Evolutionary conservation across 441 rosid genomes (phyloP).

Genomic region (Daphne laureola): DNA sequence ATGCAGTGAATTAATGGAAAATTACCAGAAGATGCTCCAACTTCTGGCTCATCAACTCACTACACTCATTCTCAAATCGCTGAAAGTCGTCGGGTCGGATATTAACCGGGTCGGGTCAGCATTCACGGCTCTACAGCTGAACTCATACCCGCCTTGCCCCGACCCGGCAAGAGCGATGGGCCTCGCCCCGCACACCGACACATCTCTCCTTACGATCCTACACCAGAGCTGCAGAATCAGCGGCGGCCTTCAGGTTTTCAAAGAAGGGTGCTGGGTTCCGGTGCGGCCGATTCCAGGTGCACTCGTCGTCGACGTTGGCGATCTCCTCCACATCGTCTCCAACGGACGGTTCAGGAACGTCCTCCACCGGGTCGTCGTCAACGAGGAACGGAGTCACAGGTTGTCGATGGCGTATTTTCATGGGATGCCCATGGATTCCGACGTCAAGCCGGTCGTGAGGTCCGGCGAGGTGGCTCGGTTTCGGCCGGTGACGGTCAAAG

Average conservation of each 20-base stretch:
- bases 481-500: slow-evolving; percentile 27
- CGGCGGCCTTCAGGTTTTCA: slow-evolving; percentile 37
- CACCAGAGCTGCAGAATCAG: slow-evolving; percentile 18
- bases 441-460: slow-evolving; percentile 23
- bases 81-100: slow-evolving; percentile 11
- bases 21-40: slow-evolving; percentile 26
- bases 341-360: slow-evolving; percentile 25
- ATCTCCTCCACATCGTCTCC: slow-evolving; percentile 29
- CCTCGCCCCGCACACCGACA: slow-evolving; percentile 38
- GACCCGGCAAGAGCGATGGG: slow-evolving; percentile 29
- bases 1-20: slow-evolving; percentile 31
- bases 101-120: slow-evolving; percentile 7
- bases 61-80: slow-evolving; percentile 15
- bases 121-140: slow-evolving; percentile 25
- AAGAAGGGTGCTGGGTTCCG: slow-evolving; percentile 26
- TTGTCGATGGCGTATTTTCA: slow-evolving; percentile 28
- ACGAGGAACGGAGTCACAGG: slow-evolving; percentile 15
- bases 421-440: slow-evolving; percentile 18
- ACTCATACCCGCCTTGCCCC: slow-evolving; percentile 37
- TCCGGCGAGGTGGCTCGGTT: slow-evolving; percentile 17
- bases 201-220: slow-evolving; percentile 25
- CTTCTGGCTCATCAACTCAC: slow-evolving; percentile 20
- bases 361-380: slow-evolving; percentile 28
- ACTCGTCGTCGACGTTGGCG: slow-evolving; percentile 32
- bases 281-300: slow-evolving; percentile 24